Evolutionary conservation across 345 rosid species (phyloP), one percentile per base, ranked within the genome.

Genomic region (Kandelia obovata): DNA sequence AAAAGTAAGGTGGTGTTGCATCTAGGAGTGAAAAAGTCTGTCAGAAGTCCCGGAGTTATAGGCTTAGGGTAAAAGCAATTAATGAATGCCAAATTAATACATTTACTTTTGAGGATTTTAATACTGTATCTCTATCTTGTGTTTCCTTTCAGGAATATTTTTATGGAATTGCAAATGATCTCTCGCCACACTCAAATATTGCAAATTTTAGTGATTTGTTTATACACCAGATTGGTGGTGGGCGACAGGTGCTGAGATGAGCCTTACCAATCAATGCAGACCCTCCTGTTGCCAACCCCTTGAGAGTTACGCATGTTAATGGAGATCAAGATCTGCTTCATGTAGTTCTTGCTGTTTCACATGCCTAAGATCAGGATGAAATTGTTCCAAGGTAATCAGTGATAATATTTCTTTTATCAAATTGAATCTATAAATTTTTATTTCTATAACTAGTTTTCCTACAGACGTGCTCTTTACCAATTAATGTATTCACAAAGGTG

Each of bases 1-100:
- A 88, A 70, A 87, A 79, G 75, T 95, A 91, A 0, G 97, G 96
- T 51, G 97, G 96, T 58, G 96, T 90, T 78, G 99, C 86, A n/a
- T 86, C 89, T 25, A 85, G 97, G 79, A 86, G 66, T 81, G 53
- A 72, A 49, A 85, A 83, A 77, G 82, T 61, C 68, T 91, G 96
- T 67, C 86, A 91, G 78, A 82, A 74, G 73, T 53, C 85, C 15
- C 83, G 92, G 78, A 86, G 80, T 76, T 80, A 69, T 34, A 87
- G 72, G 80, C 90, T 88, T 64, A 84, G 88, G 89, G 97, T 91
- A 84, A 84, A 53, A 59, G 21, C 58, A 53, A 49, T 6, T 26
- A 30, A 9, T 73, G 17, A 46, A 0, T 23, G 30, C 9, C 58
- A 7, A 55, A 55, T 28, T 7, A 1, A 23, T 55, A 23, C 16